These are phyloP conservation scores for Globisporangium orthogonon DNA, from an alignment of 352 stramenopile genomes.

Conservation along the genomic window DNA sequence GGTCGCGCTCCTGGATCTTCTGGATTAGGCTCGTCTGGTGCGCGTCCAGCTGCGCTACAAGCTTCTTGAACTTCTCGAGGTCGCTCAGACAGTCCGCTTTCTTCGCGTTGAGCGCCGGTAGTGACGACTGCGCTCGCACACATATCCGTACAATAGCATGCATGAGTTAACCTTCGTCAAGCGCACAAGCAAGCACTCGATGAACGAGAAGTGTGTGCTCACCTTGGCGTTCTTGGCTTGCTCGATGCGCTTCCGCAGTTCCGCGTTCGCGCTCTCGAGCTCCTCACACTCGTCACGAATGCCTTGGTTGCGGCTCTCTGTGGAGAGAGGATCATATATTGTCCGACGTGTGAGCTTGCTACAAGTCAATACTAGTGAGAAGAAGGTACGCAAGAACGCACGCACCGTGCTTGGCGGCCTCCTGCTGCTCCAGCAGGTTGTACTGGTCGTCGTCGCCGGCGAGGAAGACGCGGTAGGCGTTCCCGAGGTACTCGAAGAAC, in stretches of 20 bases:
- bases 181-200: too few species aligned
- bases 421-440: constrained; percentile 79
- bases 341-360: neutral
- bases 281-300: constrained; percentile 46
- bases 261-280: constrained; percentile 42
- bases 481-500: constrained; percentile 94
- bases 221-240: constrained; percentile 69
- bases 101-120: constrained; percentile 81
- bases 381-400: neutral
- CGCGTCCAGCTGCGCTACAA: constrained; percentile 80
- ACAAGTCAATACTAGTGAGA: neutral
- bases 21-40: constrained; percentile 73
- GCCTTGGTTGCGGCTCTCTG: constrained; percentile 47
- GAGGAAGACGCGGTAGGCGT: constrained; percentile 92
- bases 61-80: constrained; percentile 89
- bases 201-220: neutral
- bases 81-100: constrained; percentile 85
- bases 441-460: constrained; percentile 90
- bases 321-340: neutral
- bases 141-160: neutral
- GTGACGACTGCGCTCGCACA: constrained; percentile 21
- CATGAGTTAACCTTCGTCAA: too few species aligned
- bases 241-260: constrained; percentile 58
- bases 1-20: constrained; percentile 84
- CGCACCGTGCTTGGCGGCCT: constrained; percentile 43